Evolutionary conservation across 2,329 filamentous ascomycete genomes (phyloP), one percentile per base, ranked within the genome.

Genomic region (Alternaria dauci): DNA sequence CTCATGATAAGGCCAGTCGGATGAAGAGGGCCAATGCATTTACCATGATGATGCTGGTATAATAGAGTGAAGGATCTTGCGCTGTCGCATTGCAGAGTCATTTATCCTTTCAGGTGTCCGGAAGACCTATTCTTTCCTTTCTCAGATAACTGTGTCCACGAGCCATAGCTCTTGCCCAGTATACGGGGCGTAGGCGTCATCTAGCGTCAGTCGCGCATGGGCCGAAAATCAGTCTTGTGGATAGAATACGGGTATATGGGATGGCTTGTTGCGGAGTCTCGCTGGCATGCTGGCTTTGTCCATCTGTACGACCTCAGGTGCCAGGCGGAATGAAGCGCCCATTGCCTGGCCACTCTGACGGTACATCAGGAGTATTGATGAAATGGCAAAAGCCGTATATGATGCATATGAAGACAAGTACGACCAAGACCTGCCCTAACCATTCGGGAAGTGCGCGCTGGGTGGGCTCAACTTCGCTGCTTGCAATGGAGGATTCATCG

Each of bases 351-450:
- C 46, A 60, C 11, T 70, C 69, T 28, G 28, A 36, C 14, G 70
- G 53, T n/a, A 26, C 34, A 36, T 60, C 58, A 18, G 62, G 60
- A 20, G 67, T 59, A 41, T 64, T 67, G 56, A 75, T 62, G 47
- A 76, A 59, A 11, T 52, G 66, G 67, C 71, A 78, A 55, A 78
- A 76, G 8, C 63, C 66, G 44, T 75, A 78, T 23, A 76, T 67
- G 36, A 77, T 72, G 39, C 42, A 63, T 8, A 74, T 14, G 39
- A 77, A 74, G 28, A 71, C 39, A 5, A 71, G 43, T 0, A 77
- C 67, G 7, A 72, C 69, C 6, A 78, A 52, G 0, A 55, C 52
- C 28, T 76, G 74, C 3, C 76, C 76, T 4, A 76, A 32, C 59
- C 69, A 73, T 59, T 76, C 73, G 2, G 73, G 67, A 18, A 76